Evolutionary conservation across 495 filamentous ascomycete species (phyloP).

Genomic region (Penicillium coffeae): DNA sequence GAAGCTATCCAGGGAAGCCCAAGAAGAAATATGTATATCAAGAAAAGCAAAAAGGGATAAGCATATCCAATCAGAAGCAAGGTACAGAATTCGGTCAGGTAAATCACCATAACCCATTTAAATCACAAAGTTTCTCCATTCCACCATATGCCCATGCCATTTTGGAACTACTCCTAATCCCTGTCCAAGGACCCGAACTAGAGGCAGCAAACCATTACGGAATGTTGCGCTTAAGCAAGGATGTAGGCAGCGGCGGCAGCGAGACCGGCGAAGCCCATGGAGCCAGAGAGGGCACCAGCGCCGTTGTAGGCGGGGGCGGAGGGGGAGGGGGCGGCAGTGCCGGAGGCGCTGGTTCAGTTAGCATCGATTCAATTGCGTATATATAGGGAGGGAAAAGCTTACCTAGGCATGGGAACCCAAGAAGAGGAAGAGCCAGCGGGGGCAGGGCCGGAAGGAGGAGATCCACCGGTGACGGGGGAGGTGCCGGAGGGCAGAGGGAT

Average conservation of each 20-base stretch:
- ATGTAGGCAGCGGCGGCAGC: slow-evolving; percentile 51
- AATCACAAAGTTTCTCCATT: slow-evolving; percentile 21
- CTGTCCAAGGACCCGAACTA: slow-evolving; percentile 7
- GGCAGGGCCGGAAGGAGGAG: slow-evolving; percentile 23
- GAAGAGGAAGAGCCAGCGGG: slow-evolving; percentile 1
- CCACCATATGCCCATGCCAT: slow-evolving; percentile 5
- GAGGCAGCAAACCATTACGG: slow-evolving; percentile 20
- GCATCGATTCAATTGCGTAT: not conserved
- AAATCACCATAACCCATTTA: slow-evolving; percentile 34
- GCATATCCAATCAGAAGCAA: slow-evolving; percentile 29
- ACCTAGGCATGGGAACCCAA: slow-evolving; percentile 8
- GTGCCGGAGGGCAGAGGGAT: slow-evolving; percentile 14
- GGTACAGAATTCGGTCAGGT: slow-evolving; percentile 19
- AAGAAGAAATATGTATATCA: slow-evolving; percentile 32
- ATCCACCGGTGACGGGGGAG: slow-evolving; percentile 20
- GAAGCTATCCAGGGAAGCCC: slow-evolving; percentile 39
- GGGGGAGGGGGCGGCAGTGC: slow-evolving; percentile 11
- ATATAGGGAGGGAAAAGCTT: slow-evolving; percentile 5
- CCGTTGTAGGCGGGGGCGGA: slow-evolving; percentile 42
- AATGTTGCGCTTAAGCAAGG: slow-evolving; percentile 47
- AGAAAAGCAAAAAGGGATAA: slow-evolving; percentile 25
- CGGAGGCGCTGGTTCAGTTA: slow-evolving; percentile 4
- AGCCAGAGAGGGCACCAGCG: slow-evolving; percentile 46
- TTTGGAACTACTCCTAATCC: slow-evolving; percentile 3
- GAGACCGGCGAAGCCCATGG: slow-evolving; percentile 45